These are phyloP conservation scores for Candida quercuum DNA, from an alignment of 805 yeast species.

Conservation along the genomic window DNA sequence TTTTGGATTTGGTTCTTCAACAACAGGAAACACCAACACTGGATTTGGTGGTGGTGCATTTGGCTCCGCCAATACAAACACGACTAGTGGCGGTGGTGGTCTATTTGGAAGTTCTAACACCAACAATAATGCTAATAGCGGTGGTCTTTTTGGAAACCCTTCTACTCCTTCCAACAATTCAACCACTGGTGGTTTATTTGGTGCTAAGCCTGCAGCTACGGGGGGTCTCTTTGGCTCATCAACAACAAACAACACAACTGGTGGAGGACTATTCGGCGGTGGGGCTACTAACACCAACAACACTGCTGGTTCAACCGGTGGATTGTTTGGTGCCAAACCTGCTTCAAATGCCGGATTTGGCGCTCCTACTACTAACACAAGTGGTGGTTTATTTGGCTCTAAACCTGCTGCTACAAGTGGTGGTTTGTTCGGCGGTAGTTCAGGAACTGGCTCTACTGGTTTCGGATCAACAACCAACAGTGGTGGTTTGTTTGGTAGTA, in stretches of 20 bases:
- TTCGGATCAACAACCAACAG: slow-evolving; percentile 5
- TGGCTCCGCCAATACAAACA: slow-evolving; percentile 17
- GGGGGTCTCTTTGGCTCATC: slow-evolving; percentile 37
- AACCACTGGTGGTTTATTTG: slow-evolving; percentile 35
- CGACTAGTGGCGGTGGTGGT: slow-evolving; percentile 18
- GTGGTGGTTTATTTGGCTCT: slow-evolving; percentile 36
- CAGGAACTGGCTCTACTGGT: too few relatives aligned
- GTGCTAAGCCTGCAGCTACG: slow-evolving; percentile 23
- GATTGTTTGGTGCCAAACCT: slow-evolving; percentile 36
- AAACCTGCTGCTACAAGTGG: slow-evolving; percentile 18
- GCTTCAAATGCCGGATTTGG: slow-evolving; percentile 16
- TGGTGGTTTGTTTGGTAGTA: slow-evolving; percentile 30
- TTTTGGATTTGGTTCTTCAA: slow-evolving; percentile 26
- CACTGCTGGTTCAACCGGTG: slow-evolving; percentile 27
- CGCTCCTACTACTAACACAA: slow-evolving; percentile 12
- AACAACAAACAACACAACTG: slow-evolving; percentile 16
- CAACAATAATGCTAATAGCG: slow-evolving; percentile 11
- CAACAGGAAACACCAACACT: slow-evolving; percentile 2
- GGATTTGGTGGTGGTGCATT: slow-evolving; percentile 19
- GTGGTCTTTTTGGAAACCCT: slow-evolving; percentile 33
- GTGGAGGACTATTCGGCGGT: slow-evolving; percentile 36
- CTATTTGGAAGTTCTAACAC: slow-evolving; percentile 32
- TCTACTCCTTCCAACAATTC: slow-evolving; percentile 22
- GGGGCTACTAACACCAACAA: slow-evolving; percentile 20
- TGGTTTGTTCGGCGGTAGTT: slow-evolving; percentile 30